These are phyloP conservation scores for Amanita rimosa DNA, from an alignment of 768 basidiomycete species.

Conservation along the genomic window DNA sequence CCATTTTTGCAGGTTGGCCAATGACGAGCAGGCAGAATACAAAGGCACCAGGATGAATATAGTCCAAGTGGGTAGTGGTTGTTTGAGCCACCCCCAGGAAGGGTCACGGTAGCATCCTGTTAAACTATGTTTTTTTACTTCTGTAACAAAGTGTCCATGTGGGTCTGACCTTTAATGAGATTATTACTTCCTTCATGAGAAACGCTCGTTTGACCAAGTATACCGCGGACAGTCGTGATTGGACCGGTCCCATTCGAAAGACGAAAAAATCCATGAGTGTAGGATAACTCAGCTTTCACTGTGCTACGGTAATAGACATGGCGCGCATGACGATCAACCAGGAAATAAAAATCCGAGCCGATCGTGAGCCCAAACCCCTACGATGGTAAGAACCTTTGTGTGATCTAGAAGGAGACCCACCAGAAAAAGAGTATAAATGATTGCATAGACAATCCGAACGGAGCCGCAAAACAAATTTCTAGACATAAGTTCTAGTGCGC, in stretches of 20 bases:
- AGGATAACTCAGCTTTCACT: constrained; percentile 25
- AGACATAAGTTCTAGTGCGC: constrained; percentile 72
- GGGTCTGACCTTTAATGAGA: constrained; percentile 34
- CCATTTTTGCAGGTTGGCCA: constrained; percentile 67
- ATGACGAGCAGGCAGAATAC: constrained; percentile 62
- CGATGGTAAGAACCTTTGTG: background rate
- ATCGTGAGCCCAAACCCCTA: constrained; percentile 80
- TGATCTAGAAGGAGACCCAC: constrained; percentile 22
- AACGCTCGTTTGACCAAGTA: constrained; percentile 33
- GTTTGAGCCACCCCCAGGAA: constrained; percentile 66
- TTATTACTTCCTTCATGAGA: constrained; percentile 24
- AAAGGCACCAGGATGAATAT: constrained; percentile 66
- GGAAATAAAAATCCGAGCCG: constrained; percentile 71
- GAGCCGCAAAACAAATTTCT: constrained; percentile 74
- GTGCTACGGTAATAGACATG: constrained; percentile 37
- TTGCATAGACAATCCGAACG: constrained; percentile 76
- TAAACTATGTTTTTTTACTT: background rate
- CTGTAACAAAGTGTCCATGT: background rate
- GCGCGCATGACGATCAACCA: constrained; percentile 51
- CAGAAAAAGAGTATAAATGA: constrained; percentile 77
- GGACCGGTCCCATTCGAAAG: constrained; percentile 34
- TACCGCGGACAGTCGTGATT: constrained; percentile 24
- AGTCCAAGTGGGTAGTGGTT: constrained; percentile 77
- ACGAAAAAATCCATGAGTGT: constrained; percentile 44
- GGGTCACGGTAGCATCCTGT: constrained; percentile 69